Evolutionary conservation across 2,329 filamentous ascomycete species (phyloP).

Genomic region (Fusarium concolor): DNA sequence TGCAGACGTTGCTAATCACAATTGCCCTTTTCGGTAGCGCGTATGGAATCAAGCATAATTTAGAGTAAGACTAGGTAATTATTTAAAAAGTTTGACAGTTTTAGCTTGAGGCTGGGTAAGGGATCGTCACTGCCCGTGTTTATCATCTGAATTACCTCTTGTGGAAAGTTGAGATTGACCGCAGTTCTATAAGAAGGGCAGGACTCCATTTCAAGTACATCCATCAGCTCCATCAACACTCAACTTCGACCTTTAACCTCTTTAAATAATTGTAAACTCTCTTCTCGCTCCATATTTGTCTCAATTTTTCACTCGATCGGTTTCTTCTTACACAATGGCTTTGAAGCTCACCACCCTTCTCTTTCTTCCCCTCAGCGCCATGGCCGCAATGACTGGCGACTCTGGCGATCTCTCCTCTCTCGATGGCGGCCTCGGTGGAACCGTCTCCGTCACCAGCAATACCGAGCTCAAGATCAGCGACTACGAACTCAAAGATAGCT

Average conservation of each 20-base stretch:
- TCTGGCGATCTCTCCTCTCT: neutral
- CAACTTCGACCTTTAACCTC: too few relatives aligned
- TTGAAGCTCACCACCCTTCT: neutral
- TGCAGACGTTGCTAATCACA: neutral
- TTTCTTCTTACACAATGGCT: neutral
- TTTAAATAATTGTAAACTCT: too few relatives aligned
- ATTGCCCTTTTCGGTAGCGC: neutral
- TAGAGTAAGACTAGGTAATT: neutral
- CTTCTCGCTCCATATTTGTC: too few relatives aligned
- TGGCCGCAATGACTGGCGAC: conserved; percentile 1
- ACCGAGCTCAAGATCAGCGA: conserved; percentile 2
- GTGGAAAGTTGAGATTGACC: too few relatives aligned
- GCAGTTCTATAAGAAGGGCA: too few relatives aligned
- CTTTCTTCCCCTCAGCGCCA: neutral
- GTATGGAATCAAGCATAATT: conserved; percentile 2
- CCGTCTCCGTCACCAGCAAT: neutral
- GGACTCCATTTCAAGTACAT: too few relatives aligned
- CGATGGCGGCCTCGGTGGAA: neutral
- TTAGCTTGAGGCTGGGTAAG: too few relatives aligned
- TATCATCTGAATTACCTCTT: too few relatives aligned
- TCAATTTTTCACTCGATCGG: neutral
- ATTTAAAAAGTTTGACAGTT: too few relatives aligned
- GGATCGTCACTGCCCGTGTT: too few relatives aligned
- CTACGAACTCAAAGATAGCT: neutral
- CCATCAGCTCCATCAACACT: too few relatives aligned